A percentile compares a stretch with the other conserved stretches of the same genome.
Evolutionary conservation across 169 alveolate species (phyloP).

Genomic region (Cystoisospora suis): DNA sequence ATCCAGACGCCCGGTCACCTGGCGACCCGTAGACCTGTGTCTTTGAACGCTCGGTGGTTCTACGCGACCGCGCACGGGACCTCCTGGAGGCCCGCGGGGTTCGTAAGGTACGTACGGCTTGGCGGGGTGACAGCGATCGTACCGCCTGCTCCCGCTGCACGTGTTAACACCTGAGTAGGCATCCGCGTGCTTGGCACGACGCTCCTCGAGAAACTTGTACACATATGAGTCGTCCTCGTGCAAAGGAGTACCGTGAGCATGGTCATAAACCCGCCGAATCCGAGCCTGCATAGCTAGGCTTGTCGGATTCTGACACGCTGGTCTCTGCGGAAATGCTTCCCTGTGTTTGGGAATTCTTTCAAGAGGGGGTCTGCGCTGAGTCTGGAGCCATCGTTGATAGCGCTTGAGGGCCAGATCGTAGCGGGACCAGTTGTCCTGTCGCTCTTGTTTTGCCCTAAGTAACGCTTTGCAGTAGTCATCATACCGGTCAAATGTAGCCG

Average conservation of each 20-base stretch:
- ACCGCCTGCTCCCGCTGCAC: neutral
- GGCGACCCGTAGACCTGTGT: too few species aligned
- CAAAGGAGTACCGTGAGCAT: neutral
- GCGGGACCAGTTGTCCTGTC: slow-evolving; percentile 28
- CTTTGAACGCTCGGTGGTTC: too few species aligned
- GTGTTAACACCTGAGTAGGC: slow-evolving; percentile 17
- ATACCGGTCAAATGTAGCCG: neutral
- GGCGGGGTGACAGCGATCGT: neutral
- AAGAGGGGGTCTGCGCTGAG: neutral
- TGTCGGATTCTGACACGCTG: neutral
- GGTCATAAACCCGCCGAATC: neutral
- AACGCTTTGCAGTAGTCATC: neutral
- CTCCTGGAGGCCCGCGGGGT: neutral
- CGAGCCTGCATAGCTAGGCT: neutral
- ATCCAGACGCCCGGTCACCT: too few species aligned
- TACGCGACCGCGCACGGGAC: too few species aligned
- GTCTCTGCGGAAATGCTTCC: neutral
- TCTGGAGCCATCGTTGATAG: neutral
- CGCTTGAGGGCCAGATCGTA: neutral
- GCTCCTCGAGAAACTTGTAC: neutral
- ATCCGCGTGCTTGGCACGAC: neutral
- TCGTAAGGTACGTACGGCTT: slow-evolving; percentile 17
- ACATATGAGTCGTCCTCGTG: neutral
- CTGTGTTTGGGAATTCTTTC: slow-evolving; percentile 8
- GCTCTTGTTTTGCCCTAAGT: neutral